phyloP scores from a whole-genome alignment of 495 filamentous ascomycete species.

The Lasiosphaeria miniovina region DNA sequence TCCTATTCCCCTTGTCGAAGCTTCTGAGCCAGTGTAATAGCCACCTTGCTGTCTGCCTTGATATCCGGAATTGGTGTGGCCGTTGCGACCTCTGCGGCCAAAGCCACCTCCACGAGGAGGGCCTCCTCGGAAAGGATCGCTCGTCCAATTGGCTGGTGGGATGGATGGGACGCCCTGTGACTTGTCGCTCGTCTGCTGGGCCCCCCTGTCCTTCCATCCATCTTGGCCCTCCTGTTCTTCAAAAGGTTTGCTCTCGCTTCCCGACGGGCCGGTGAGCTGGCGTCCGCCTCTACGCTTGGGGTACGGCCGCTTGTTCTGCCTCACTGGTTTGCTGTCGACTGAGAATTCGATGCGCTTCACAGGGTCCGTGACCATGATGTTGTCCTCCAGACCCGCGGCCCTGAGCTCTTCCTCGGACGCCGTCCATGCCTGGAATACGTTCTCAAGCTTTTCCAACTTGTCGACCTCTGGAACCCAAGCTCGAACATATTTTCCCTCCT shows the following conservation, averaged over 20 bases:
- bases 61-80: neutral
- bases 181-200: neutral
- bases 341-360: conserved; percentile 55
- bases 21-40: neutral
- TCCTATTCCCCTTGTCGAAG: conserved; percentile 4
- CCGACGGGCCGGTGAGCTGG: neutral
- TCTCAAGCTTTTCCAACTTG: conserved; percentile 47
- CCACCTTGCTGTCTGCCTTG: neutral
- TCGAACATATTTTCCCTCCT: conserved; percentile 60
- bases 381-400: conserved; percentile 46
- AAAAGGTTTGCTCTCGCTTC: neutral
- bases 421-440: conserved; percentile 64
- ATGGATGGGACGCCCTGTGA: neutral
- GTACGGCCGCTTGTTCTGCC: conserved; percentile 29
- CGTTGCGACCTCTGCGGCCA: neutral
- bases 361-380: conserved; percentile 54
- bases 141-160: neutral
- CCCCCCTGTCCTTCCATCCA: neutral
- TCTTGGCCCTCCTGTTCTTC: neutral
- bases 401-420: conserved; percentile 49
- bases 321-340: conserved; percentile 42
- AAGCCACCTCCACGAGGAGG: neutral
- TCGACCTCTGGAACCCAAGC: conserved; percentile 64
- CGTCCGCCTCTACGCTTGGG: conserved; percentile 23
- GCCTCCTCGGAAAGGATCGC: neutral